Conservation (phyloP, 768 basidiomycete species). For the Gloeostereum incarnatum region DNA sequence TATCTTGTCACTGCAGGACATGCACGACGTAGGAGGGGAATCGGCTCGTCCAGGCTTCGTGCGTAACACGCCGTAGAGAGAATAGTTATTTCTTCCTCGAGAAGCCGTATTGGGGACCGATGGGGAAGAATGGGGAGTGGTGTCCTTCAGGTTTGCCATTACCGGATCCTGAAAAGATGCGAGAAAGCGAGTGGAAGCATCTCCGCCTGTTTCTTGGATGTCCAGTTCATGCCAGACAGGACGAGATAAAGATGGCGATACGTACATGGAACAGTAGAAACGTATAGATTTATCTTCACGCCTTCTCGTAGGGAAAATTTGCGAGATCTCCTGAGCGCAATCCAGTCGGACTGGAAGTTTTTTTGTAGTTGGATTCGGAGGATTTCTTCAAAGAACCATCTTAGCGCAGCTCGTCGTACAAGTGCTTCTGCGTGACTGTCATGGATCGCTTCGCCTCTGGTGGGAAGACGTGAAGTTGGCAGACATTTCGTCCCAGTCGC, state of each 20-base stretch:
- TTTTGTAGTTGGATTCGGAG: slow-evolving; percentile 18
- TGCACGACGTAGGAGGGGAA: slow-evolving; percentile 69
- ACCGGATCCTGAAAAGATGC: slow-evolving; percentile 65
- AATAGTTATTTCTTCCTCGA: slow-evolving; percentile 77
- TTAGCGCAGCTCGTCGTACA: slow-evolving; percentile 68
- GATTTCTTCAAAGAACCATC: slow-evolving; percentile 77
- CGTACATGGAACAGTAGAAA: slow-evolving; percentile 52
- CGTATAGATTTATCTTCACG: slow-evolving; percentile 58
- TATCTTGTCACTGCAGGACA: slow-evolving; percentile 96
- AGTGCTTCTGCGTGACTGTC: slow-evolving; percentile 91
- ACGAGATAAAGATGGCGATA: slow-evolving; percentile 4
- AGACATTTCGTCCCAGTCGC: slow-evolving; percentile 85
- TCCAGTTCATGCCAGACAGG: neutral
- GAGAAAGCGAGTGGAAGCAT: slow-evolving; percentile 77
- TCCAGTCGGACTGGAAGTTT: slow-evolving; percentile 35
- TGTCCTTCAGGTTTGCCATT: slow-evolving; percentile 63
- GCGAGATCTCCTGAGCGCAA: slow-evolving; percentile 23
- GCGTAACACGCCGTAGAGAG: slow-evolving; percentile 65
- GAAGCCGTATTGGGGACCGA: slow-evolving; percentile 30
- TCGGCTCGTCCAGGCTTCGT: slow-evolving; percentile 95
- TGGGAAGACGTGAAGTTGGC: slow-evolving; percentile 50
- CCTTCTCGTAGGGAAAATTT: slow-evolving; percentile 35
- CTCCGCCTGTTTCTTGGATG: slow-evolving; percentile 52
- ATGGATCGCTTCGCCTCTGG: slow-evolving; percentile 70
- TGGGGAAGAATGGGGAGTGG: slow-evolving; percentile 20